These are phyloP conservation scores for Graphilbum ipis-grandicollis DNA, from an alignment of 2,329 filamentous ascomycete species.

Conservation along the genomic window DNA sequence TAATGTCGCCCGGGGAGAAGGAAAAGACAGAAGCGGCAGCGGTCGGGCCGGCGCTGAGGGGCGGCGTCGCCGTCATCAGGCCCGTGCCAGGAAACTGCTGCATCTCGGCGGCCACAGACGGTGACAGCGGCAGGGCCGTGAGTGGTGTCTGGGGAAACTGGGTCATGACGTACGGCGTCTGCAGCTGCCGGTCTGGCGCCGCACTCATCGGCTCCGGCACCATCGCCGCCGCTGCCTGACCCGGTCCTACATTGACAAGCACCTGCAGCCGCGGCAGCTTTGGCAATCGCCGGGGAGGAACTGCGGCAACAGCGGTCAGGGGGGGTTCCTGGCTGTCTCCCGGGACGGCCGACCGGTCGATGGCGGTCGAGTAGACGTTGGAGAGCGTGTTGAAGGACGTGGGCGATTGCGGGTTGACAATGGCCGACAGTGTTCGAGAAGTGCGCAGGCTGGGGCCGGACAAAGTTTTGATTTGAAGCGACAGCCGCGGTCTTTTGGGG, in stretches of 20 bases:
- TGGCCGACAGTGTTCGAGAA: conserved; percentile 25
- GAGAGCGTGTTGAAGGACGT: conserved; percentile 50
- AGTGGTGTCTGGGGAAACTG: conserved; percentile 34
- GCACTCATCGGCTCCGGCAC: no score
- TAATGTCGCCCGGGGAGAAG: conserved; percentile 17
- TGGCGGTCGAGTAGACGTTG: conserved; percentile 45
- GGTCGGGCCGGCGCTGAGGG: conserved; percentile 30
- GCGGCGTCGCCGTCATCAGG: conserved; percentile 43
- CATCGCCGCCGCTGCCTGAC: conserved; percentile 13
- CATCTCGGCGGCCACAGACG: conserved; percentile 21
- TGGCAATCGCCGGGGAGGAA: conserved; percentile 8
- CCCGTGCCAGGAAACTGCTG: conserved; percentile 30
- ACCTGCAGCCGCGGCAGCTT: conserved; percentile 10
- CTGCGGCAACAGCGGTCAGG: conserved; percentile 4
- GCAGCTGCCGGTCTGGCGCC: conserved; percentile 16
- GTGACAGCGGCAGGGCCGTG: conserved; percentile 32
- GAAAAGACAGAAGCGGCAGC: conserved; percentile 23
- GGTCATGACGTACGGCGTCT: conserved; percentile 26
- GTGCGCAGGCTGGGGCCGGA: conserved; percentile 19
- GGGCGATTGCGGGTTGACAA: conserved; percentile 38
- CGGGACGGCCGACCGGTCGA: conserved; percentile 41
- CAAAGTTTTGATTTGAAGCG: conserved; percentile 27
- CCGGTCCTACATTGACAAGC: conserved; percentile 11
- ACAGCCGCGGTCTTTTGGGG: conserved; percentile 35
- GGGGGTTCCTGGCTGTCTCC: no score